These are phyloP conservation scores for Fraxinus platypoda DNA, from an alignment of 305 asterid species.

Conservation along the genomic window DNA sequence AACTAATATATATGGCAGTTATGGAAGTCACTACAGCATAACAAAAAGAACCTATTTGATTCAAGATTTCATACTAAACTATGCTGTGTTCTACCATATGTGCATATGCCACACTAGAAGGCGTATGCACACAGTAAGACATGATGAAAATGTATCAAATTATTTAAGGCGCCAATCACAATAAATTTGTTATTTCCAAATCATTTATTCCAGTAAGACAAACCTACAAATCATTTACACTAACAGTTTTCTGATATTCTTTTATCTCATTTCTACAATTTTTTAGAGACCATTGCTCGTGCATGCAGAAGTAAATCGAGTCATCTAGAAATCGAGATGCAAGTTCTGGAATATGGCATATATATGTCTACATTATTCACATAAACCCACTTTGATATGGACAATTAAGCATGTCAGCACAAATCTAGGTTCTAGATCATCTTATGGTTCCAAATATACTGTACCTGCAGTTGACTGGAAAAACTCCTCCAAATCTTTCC, in stretches of 20 bases:
- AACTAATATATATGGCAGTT: background rate
- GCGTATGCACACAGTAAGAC: background rate
- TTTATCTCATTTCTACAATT: background rate
- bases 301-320: background rate
- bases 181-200: background rate
- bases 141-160: background rate
- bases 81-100: background rate
- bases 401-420: background rate
- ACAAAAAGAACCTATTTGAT: background rate
- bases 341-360: background rate
- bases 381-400: background rate
- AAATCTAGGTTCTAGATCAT: background rate
- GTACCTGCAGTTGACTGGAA: slow-evolving; percentile 95
- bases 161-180: background rate
- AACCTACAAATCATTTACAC: background rate
- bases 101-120: background rate
- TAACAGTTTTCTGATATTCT: background rate
- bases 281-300: background rate
- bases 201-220: background rate
- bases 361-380: background rate
- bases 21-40: background rate
- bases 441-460: background rate
- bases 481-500: slow-evolving; percentile 81
- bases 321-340: background rate
- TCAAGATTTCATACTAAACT: background rate